Percentiles rank a stretch among this genome's conserved stretches.
Evolutionary conservation across 2,329 filamentous ascomycete species (phyloP).

Genomic region (Mollisia scopiformis): DNA sequence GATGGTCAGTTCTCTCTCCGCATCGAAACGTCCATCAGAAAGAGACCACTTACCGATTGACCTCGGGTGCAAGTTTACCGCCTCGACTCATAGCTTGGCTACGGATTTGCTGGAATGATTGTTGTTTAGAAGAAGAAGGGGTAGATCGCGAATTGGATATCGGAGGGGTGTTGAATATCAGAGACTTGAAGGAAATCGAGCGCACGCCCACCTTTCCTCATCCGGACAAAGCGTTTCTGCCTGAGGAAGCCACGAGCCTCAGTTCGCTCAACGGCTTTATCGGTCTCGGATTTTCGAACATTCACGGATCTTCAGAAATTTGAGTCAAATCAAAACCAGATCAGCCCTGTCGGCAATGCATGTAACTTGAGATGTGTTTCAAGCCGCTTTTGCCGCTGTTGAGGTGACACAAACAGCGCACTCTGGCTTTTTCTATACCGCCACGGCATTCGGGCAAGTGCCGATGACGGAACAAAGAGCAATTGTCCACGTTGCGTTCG

Average conservation of each 20-base stretch:
- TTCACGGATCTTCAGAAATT: not conserved
- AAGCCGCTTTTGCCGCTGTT: not conserved
- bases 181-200: constrained; percentile 15
- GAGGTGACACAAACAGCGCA: not conserved
- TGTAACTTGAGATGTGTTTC: not conserved
- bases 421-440: not conserved
- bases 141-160: constrained; percentile 13
- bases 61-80: constrained; percentile 98
- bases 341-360: not conserved
- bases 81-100: constrained; percentile 89
- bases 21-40: constrained; percentile 6
- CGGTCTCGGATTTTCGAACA: not conserved
- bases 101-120: constrained; percentile 22
- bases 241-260: not conserved
- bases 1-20: constrained; percentile 26
- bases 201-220: not conserved
- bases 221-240: constrained; percentile 3
- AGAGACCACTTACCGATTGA: constrained; percentile 77
- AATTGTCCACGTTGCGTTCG: no score
- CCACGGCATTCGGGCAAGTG: no score
- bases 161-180: constrained; percentile 18
- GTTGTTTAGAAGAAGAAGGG: constrained; percentile 11
- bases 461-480: no score
- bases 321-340: not conserved
- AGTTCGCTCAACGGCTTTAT: not conserved